Evolutionary conservation across 805 yeast genomes (phyloP), one percentile per base, ranked within the genome.

Genomic region (Saccharomyces mikatae): DNA sequence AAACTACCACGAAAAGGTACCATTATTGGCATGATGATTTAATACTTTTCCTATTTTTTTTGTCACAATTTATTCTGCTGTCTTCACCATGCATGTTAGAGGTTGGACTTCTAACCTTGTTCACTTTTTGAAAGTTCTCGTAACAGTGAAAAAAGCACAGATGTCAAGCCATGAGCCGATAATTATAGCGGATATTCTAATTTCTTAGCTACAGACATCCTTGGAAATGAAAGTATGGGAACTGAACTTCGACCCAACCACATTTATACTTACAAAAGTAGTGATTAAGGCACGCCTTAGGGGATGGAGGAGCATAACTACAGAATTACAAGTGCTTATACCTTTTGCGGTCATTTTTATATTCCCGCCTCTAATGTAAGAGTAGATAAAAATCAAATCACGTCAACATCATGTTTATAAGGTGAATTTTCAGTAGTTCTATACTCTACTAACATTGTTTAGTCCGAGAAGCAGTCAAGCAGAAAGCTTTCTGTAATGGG

Each of bases 181-280:
- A 17, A 8, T 6, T 22, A n/a, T n/a, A 14, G 4, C 8, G 10
- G 41, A n/a, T 22, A n/a, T 8, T 36, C 41, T 5, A n/a, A n/a
- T 6, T n/a, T 6, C 3, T 22, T 14, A 14, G 41, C 8, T 36
- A 36, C 41, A 17, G 21, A 17, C 22, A 5, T 36, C 9, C 30
- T 29, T 28, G 61, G 58, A 41, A 52, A 55, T 28, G 57, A 55
- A n/a, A 65, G 69, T 49, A 53, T 60, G 14, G 72, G 67, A 47
- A 68, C 72, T 2, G 63, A 64, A 49, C 57, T 68, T 41, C 64
- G 67, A 6, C 62, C 70, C 50, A 68, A 68, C 49, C 60, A 60
- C 49, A 63, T 68, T n/a, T 67, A 62, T 44, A 58, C 63, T 47
- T 60, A 59, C 46, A 58, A 57, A 31, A 51, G 54, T 24, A 36